Base-by-base conservation (phyloP, 1,139 yeast species). In the Diutina mesorugosa region DNA sequence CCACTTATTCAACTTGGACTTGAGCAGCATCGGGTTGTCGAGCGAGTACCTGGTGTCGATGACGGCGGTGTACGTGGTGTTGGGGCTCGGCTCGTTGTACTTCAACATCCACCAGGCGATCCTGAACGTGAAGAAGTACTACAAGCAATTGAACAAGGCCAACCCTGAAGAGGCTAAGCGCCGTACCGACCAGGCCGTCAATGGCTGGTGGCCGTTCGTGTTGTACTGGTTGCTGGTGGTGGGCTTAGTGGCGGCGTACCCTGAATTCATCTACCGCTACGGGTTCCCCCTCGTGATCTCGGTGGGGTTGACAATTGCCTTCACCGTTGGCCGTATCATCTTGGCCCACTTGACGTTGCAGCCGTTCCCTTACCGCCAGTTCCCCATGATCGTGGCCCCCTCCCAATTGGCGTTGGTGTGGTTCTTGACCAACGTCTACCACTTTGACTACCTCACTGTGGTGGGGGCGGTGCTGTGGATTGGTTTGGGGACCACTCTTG, bases 241-340 rank as follows among this genome's bases (percentile, higher is more conserved):
- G 47, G 60, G 72, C 4, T 75, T 83, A 66, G 70, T 80, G 30
- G 62, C 73, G 55, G 62, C 77, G 46, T 71, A 66, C 59, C 88
- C 87, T 56, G 77, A 83, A 16, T 74, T 84, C 51, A 70, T 84
- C 56, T 65, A 74, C 57, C 67, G 69, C 32, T 70, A 74, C 59
- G 76, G 79, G 45, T 71, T 87, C 59, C 87, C 96, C 9, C 76
- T 85, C 62, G 72, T 84, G 38, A 66, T 88, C 46, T 78, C 89
- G 1, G 80, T 86, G 61, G 97, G 97, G 4, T 76, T 86, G 47
- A 78, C 88, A 1, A 72, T 87, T 64, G 97, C 98, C 0, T 86
- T 89, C 64, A 76, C 83, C 1, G 97, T 91, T 26, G 98, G 98
- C 4, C 80, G 95, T 66, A 89, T 91, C 63, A 91, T 91, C 65